phyloP scores from a whole-genome alignment of 2,329 filamentous ascomycete genomes.

The Hymenoscyphus infarciens region DNA sequence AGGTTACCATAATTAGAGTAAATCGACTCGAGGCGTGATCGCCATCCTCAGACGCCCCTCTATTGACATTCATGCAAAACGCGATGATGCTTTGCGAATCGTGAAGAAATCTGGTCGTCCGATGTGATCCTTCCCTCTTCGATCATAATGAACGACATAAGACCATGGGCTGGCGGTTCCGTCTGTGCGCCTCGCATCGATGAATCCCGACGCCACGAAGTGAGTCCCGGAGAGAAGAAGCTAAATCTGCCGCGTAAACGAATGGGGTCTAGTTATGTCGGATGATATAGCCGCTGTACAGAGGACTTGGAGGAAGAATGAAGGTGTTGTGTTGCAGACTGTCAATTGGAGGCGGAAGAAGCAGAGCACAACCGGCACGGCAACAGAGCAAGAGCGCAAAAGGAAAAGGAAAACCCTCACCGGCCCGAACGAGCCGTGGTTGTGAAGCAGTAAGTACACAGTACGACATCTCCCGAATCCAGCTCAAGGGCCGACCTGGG shows the following conservation, averaged over 20 bases:
- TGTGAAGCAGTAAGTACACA: background rate
- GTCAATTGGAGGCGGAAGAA: background rate
- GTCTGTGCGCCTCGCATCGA: slow-evolving; percentile 1
- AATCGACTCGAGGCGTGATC: background rate
- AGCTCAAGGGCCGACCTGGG: background rate
- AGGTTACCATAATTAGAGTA: slow-evolving; percentile 1
- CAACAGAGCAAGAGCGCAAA: background rate
- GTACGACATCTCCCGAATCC: slow-evolving; percentile 1
- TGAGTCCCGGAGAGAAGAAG: background rate
- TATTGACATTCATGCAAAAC: background rate
- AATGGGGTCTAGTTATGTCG: background rate
- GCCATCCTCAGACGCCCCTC: slow-evolving; percentile 3
- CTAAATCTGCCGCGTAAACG: background rate
- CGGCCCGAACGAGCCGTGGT: background rate
- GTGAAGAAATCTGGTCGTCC: background rate
- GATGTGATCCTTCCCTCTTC: background rate
- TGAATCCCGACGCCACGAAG: background rate
- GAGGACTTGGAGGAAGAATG: background rate
- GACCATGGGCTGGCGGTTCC: background rate
- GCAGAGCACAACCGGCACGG: background rate
- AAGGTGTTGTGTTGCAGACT: background rate
- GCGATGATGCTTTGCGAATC: background rate
- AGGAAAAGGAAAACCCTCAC: background rate
- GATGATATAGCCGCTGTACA: background rate
- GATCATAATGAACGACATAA: slow-evolving; percentile 3